Conservation (phyloP, 2,329 filamentous ascomycete species). For the Colletotrichum nymphaeae region DNA sequence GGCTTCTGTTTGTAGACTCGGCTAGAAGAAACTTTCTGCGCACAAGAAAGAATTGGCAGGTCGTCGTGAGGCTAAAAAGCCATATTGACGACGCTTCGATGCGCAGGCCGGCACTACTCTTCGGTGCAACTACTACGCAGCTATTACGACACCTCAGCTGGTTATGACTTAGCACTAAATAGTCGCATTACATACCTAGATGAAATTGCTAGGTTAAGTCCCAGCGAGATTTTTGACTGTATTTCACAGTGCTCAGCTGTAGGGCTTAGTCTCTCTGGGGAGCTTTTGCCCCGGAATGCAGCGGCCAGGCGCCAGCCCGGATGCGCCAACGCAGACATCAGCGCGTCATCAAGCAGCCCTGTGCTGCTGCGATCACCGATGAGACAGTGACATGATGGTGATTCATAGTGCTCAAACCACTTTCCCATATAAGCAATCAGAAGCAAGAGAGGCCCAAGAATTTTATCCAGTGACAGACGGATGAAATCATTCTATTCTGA, state of each 20-base stretch:
- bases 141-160: no score
- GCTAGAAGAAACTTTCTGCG: no score
- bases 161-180: no score
- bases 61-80: no score
- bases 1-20: no score
- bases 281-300: background rate
- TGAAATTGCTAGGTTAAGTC: no score
- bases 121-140: no score
- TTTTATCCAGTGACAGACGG: background rate
- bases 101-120: no score
- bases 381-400: conserved; percentile 18
- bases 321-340: background rate
- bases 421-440: conserved; percentile 10
- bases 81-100: no score
- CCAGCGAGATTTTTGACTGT: no score
- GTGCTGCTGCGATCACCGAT: background rate
- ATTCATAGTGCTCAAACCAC: conserved; percentile 11
- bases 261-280: background rate
- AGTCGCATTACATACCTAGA: no score
- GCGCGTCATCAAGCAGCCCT: conserved; percentile 26
- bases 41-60: no score
- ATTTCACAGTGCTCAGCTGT: background rate
- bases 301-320: background rate
- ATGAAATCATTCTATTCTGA: conserved; percentile 23
- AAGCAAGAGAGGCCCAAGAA: background rate